These are phyloP conservation scores for Sarcodon aspratus DNA, from an alignment of 768 basidiomycete genomes.

Conservation along the genomic window DNA sequence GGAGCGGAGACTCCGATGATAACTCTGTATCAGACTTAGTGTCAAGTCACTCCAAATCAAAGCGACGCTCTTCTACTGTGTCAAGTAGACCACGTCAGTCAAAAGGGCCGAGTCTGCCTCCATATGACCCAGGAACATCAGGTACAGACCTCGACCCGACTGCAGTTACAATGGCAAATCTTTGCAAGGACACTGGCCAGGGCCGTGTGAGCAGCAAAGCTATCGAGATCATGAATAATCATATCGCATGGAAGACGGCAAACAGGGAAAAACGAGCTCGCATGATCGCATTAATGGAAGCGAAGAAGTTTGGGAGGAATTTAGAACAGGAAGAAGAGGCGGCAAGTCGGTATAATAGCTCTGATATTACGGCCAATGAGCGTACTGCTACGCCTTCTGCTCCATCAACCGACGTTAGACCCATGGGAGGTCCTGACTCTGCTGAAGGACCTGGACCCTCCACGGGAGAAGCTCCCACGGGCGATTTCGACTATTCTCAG, in stretches of 20 bases:
- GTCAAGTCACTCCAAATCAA: constrained; percentile 1
- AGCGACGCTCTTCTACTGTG: constrained; percentile 10
- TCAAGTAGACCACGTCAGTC: constrained; percentile 22
- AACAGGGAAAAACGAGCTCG: constrained; percentile 56
- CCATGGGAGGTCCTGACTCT: background rate
- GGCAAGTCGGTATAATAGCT: background rate
- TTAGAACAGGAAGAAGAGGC: constrained; percentile 30
- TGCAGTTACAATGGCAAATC: constrained; percentile 66
- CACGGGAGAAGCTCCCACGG: constrained; percentile 19
- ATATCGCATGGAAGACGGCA: constrained; percentile 58
- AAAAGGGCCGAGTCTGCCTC: constrained; percentile 39
- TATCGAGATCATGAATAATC: constrained; percentile 56
- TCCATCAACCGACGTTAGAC: background rate
- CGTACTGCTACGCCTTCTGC: background rate
- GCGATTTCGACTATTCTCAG: constrained; percentile 61
- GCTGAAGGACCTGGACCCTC: background rate
- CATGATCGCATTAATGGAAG: constrained; percentile 54
- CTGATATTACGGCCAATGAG: background rate
- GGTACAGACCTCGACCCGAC: constrained; percentile 80
- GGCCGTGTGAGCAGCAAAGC: constrained; percentile 76
- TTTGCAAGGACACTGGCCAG: constrained; percentile 69
- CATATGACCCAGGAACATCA: constrained; percentile 47
- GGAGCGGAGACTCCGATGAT: background rate
- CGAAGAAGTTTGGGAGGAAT: constrained; percentile 61
- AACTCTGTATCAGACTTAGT: background rate